A percentile compares a stretch with the other conserved stretches of the same genome.
These are phyloP conservation scores for Sclerospora graminicola DNA, from an alignment of 352 stramenopile species.

Conservation along the genomic window DNA sequence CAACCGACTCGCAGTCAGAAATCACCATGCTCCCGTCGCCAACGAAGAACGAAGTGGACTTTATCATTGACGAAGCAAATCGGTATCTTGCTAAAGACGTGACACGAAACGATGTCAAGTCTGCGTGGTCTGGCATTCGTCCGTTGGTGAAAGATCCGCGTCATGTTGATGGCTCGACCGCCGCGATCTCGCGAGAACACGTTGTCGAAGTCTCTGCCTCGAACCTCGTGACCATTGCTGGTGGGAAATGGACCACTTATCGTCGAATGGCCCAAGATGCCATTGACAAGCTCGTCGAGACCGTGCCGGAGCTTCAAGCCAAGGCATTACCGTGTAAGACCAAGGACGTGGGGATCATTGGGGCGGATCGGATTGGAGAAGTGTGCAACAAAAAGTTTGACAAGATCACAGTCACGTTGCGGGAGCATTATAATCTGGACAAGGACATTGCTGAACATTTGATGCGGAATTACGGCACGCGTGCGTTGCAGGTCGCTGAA, in stretches of 20 bases:
- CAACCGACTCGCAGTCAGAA: slow-evolving; percentile 88
- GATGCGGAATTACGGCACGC: slow-evolving; percentile 93
- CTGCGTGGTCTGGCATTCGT: slow-evolving; percentile 93
- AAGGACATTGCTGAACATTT: slow-evolving; percentile 92
- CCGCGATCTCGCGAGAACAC: slow-evolving; percentile 90
- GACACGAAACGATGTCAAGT: slow-evolving; percentile 87
- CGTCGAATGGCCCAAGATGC: slow-evolving; percentile 93
- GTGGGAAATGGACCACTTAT: slow-evolving; percentile 97
- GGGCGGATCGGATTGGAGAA: slow-evolving; percentile 86
- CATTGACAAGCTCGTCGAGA: slow-evolving; percentile 84
- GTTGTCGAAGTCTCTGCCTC: slow-evolving; percentile 87
- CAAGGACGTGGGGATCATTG: slow-evolving; percentile 74
- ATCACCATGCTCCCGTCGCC: slow-evolving; percentile 93
- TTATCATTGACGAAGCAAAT: slow-evolving; percentile 91
- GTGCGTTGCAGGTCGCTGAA: slow-evolving; percentile 91
- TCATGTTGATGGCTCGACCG: slow-evolving; percentile 70
- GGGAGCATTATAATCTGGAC: slow-evolving; percentile 90
- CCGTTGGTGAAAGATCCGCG: slow-evolving; percentile 89
- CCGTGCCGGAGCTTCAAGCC: slow-evolving; percentile 57
- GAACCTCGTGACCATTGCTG: slow-evolving; percentile 91
- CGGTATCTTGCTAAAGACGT: slow-evolving; percentile 87
- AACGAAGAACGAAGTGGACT: slow-evolving; percentile 88
- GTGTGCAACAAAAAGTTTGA: slow-evolving; percentile 96
- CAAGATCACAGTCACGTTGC: slow-evolving; percentile 88
- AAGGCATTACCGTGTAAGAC: slow-evolving; percentile 76